Percentiles rank a stretch among this genome's conserved stretches.
Evolutionary conservation across 305 asterid species (phyloP).

Genomic region (Nicotiana rustica): DNA sequence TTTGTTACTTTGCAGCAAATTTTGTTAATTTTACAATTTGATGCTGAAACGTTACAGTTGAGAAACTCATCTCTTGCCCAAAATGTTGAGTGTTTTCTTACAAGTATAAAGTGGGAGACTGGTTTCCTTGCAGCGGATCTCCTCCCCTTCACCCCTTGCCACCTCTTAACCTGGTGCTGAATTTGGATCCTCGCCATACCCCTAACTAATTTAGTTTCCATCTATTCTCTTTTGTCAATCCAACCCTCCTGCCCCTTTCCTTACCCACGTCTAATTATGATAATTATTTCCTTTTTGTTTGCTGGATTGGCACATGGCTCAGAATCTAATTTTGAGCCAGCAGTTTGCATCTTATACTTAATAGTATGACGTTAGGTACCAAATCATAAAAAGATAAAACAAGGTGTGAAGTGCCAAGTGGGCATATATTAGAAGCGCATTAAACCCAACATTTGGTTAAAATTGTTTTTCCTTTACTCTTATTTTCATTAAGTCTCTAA

Average conservation of each 20-base stretch:
- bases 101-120: conserved; percentile 3
- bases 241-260: not conserved
- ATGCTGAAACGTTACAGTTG: conserved; percentile 22
- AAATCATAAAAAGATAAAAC: not conserved
- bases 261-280: not conserved
- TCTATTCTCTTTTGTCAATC: not conserved
- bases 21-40: not conserved
- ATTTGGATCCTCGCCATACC: not conserved
- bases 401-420: not conserved
- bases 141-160: not conserved
- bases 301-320: not conserved
- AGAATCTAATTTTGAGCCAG: conserved; percentile 14
- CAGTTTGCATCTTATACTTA: not conserved
- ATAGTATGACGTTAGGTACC: not conserved
- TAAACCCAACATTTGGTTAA: not conserved
- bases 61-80: not conserved
- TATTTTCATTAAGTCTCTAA: not conserved
- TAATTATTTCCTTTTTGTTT: not conserved
- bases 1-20: not conserved
- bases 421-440: not conserved
- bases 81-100: not conserved
- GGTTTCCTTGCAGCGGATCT: conserved; percentile 17
- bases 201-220: not conserved
- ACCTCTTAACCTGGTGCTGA: not conserved
- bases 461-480: not conserved